A percentile compares a stretch with the other conserved stretches of the same genome.
Conservation (phyloP, 306 rosid genomes). For the Vigna nakashimae region DNA sequence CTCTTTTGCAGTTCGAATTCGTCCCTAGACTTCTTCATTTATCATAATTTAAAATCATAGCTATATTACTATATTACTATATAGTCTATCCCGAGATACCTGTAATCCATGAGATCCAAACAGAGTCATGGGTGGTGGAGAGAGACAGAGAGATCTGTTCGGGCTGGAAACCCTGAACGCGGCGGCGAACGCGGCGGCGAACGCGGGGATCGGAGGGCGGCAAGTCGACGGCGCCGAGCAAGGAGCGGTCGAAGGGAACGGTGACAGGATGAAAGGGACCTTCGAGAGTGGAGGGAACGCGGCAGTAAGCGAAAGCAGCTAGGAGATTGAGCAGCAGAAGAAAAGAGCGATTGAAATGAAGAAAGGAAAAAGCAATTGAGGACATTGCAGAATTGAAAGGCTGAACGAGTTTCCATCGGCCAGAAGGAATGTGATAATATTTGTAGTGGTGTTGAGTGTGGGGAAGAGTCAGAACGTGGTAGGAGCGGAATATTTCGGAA, state of each 20-base stretch:
- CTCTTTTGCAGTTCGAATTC: neutral
- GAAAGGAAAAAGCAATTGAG: neutral
- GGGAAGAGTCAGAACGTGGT: neutral
- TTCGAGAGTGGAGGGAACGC: slow-evolving; percentile 72
- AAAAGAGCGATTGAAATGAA: neutral
- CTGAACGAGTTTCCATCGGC: neutral
- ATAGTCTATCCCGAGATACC: slow-evolving; percentile 44
- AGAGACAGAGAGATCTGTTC: slow-evolving; percentile 86
- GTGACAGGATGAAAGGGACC: slow-evolving; percentile 80
- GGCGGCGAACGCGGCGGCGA: slow-evolving; percentile 65
- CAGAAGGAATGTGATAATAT: neutral
- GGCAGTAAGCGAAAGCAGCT: slow-evolving; percentile 5
- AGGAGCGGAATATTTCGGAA: neutral
- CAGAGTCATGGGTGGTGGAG: slow-evolving; percentile 64
- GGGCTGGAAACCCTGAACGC: slow-evolving; percentile 63
- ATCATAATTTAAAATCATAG: neutral
- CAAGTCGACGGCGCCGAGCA: slow-evolving; percentile 77
- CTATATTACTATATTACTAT: neutral
- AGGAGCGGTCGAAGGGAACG: slow-evolving; percentile 58
- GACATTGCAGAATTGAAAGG: neutral
- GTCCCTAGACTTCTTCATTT: neutral
- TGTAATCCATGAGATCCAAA: slow-evolving; percentile 89
- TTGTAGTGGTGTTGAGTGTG: neutral
- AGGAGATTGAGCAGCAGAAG: slow-evolving; percentile 37
- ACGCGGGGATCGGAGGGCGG: slow-evolving; percentile 72